Percentiles rank a stretch among this genome's conserved stretches.
Conservation (phyloP, 768 basidiomycete genomes). For the Mycena olivaceomarginata region DNA sequence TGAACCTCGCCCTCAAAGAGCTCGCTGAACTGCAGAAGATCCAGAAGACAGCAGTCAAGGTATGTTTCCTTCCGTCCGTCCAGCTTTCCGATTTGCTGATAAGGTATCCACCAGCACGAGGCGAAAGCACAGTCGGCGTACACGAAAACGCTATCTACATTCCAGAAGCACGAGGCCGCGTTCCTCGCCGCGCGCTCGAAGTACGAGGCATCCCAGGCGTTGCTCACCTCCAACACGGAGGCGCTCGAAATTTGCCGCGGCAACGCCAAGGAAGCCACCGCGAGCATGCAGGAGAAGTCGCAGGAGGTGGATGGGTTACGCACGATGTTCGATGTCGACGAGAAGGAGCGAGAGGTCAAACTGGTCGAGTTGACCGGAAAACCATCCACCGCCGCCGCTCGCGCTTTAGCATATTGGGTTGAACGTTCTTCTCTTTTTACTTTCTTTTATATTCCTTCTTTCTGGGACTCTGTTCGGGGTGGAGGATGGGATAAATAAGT, state of each 20-base stretch:
- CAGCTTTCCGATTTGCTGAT: background rate
- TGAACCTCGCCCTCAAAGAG: constrained; percentile 77
- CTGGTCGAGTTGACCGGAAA: constrained; percentile 64
- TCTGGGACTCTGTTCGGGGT: background rate
- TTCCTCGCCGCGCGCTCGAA: constrained; percentile 78
- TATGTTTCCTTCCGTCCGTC: constrained; percentile 45
- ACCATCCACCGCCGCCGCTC: constrained; percentile 10
- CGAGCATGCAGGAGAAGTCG: constrained; percentile 81
- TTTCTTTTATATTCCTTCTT: background rate
- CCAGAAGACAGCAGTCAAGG: constrained; percentile 81
- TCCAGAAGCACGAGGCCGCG: constrained; percentile 78
- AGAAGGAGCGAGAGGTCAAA: constrained; percentile 77
- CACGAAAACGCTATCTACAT: constrained; percentile 69
- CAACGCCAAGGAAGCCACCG: constrained; percentile 75
- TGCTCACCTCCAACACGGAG: constrained; percentile 67
- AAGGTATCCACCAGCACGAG: constrained; percentile 68
- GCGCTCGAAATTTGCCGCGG: constrained; percentile 70
- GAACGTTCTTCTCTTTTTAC: background rate
- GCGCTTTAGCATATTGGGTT: constrained; percentile 35
- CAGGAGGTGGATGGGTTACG: constrained; percentile 83
- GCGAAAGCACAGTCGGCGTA: constrained; percentile 72
- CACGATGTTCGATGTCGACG: constrained; percentile 80
- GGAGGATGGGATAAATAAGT: constrained; percentile 19
- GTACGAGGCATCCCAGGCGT: constrained; percentile 71
- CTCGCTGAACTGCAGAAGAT: constrained; percentile 80